Conservation (phyloP, 176 grass and related monocot genomes). For the Calamus simplicifolius region DNA sequence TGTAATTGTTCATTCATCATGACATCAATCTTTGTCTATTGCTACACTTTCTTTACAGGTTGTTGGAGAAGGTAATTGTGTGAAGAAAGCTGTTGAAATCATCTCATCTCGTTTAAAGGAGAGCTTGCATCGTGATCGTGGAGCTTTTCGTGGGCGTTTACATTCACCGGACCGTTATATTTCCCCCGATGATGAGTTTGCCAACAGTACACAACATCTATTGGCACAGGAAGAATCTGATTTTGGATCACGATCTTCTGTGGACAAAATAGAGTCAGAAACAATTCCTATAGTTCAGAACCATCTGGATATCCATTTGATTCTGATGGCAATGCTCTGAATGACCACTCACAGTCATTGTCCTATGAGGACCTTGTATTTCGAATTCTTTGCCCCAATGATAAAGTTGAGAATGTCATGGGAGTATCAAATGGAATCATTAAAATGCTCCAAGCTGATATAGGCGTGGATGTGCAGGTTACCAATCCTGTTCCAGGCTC, state of each 20-base stretch:
- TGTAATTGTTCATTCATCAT: too few species aligned
- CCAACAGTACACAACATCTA: constrained; percentile 36
- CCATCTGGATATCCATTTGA: constrained; percentile 61
- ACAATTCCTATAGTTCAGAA: constrained; percentile 40
- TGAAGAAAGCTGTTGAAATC: constrained; percentile 75
- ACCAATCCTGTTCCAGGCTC: constrained; percentile 65
- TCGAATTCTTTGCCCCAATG: constrained; percentile 88
- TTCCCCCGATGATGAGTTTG: constrained; percentile 51
- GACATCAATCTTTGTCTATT: too few species aligned
- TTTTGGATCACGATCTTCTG: constrained; percentile 18
- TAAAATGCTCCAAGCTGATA: constrained; percentile 64
- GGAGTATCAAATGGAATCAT: constrained; percentile 59
- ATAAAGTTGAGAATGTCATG: constrained; percentile 60
- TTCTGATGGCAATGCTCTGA: constrained; percentile 59
- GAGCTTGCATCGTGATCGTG: constrained; percentile 87
- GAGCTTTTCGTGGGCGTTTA: constrained; percentile 50
- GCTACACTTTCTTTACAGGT: constrained; percentile 35
- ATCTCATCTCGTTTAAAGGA: constrained; percentile 87
- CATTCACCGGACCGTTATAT: constrained; percentile 60
- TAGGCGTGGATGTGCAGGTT: constrained; percentile 82
- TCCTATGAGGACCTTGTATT: constrained; percentile 65
- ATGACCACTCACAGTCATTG: constrained; percentile 38
- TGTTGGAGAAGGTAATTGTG: constrained; percentile 72
- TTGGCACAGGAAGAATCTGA: constrained; percentile 50
- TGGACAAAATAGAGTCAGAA: constrained; percentile 42